phyloP scores from a whole-genome alignment of 148 eudicot genomes.

The Hydrangea macrophylla region DNA sequence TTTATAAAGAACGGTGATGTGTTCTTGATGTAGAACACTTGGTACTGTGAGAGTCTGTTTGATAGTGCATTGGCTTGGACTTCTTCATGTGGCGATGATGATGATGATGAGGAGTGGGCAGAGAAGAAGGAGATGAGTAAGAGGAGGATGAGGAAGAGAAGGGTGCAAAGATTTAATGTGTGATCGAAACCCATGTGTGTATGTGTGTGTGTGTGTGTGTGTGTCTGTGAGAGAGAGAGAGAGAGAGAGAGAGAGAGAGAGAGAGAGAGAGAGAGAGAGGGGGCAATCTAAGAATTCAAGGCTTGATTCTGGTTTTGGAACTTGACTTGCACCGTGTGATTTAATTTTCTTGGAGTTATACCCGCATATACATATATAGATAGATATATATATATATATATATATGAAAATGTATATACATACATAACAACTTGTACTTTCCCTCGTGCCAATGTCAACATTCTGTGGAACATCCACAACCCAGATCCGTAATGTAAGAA shows the following conservation, averaged over 20 bases:
- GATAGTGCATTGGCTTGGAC: background rate
- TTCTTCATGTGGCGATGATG: constrained; percentile 15
- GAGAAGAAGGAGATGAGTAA: constrained; percentile 6
- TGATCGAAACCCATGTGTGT: constrained; percentile 12
- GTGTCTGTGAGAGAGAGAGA: no score
- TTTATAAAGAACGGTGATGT: constrained; percentile 5
- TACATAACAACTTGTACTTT: no score
- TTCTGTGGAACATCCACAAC: constrained; percentile 29
- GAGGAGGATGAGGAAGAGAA: background rate
- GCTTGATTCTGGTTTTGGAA: background rate
- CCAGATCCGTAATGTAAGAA: constrained; percentile 32
- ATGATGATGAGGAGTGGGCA: constrained; percentile 2
- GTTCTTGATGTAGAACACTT: constrained; percentile 16
- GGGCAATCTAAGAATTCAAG: background rate
- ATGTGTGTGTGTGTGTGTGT: background rate
- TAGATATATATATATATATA: background rate
- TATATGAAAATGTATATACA: background rate
- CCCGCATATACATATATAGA: background rate
- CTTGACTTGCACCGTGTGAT: background rate
- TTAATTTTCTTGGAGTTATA: background rate
- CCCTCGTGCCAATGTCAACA: constrained; percentile 37
- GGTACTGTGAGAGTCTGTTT: background rate
- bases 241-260: no score
- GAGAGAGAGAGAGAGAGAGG: no score
- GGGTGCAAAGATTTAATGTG: background rate